Conservation (phyloP, 805 yeast species). For the Yamadazyma kitorensis region DNA sequence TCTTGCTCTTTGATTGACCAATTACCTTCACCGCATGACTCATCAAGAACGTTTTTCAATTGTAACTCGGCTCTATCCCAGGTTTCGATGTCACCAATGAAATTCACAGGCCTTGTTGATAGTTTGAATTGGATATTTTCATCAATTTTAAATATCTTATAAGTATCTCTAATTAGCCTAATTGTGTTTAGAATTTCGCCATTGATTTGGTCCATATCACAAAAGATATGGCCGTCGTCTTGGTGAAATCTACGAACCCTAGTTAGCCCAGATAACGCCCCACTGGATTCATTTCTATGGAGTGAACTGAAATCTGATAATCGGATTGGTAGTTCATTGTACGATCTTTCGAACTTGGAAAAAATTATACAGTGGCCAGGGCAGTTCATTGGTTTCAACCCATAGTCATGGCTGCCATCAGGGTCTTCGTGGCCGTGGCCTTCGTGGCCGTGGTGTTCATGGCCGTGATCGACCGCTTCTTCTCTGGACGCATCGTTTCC, state of each 20-base stretch:
- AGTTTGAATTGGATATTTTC: constrained; percentile 58
- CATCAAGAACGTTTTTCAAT: constrained; percentile 56
- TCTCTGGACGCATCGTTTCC: constrained; percentile 46
- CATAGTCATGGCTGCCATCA: constrained; percentile 50
- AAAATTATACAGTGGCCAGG: constrained; percentile 92
- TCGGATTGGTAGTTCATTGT: constrained; percentile 83
- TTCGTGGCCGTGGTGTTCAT: constrained; percentile 2
- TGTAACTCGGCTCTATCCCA: constrained; percentile 84
- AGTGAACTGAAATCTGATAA: constrained; percentile 86
- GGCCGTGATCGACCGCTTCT: constrained; percentile 13
- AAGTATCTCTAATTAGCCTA: constrained; percentile 70
- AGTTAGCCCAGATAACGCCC: constrained; percentile 89
- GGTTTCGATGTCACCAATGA: constrained; percentile 68
- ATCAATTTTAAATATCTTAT: constrained; percentile 62
- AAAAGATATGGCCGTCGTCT: constrained; percentile 97
- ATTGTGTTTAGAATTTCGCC: constrained; percentile 71
- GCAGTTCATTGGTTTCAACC: constrained; percentile 93
- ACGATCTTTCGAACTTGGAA: constrained; percentile 70
- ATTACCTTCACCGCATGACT: constrained; percentile 41
- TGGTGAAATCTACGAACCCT: constrained; percentile 95
- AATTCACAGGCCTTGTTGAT: constrained; percentile 75
- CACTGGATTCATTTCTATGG: constrained; percentile 93
- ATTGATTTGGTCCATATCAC: constrained; percentile 73
- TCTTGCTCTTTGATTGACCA: constrained; percentile 89
- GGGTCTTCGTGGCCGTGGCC: constrained; percentile 1